Percentiles rank a stretch among this genome's conserved stretches.
phyloP scores from a whole-genome alignment of 768 basidiomycete species.

The Calocera cornea region DNA sequence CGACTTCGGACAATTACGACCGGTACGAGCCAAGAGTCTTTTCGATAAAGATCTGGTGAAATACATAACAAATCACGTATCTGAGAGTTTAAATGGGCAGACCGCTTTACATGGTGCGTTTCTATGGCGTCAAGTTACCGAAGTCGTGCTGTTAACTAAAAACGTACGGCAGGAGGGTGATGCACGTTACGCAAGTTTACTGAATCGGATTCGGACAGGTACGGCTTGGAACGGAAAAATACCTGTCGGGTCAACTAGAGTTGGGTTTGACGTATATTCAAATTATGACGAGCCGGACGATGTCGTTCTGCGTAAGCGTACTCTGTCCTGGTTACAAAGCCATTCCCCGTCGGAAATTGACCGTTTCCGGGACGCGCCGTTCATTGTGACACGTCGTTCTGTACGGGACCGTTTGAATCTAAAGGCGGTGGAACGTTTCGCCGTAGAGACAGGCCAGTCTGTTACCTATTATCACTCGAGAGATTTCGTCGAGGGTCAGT shows the following conservation, averaged over 20 bases:
- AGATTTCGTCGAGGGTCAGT: neutral
- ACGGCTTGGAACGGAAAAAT: neutral
- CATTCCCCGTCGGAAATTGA: neutral
- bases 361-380: neutral
- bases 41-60: neutral
- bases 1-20: neutral
- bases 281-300: neutral
- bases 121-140: neutral
- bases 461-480: neutral
- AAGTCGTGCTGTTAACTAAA: neutral
- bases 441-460: neutral
- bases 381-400: neutral
- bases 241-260: too few relatives aligned
- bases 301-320: neutral
- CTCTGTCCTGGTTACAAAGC: neutral
- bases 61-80: neutral
- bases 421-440: neutral
- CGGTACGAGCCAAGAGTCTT: neutral
- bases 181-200: neutral
- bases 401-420: neutral
- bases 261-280: too few relatives aligned
- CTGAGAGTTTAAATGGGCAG: neutral
- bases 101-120: neutral
- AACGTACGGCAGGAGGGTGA: neutral
- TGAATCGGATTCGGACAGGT: neutral